Evolutionary conservation across 1,139 yeast genomes (phyloP).

Genomic region (Protomyces pachydermus): DNA sequence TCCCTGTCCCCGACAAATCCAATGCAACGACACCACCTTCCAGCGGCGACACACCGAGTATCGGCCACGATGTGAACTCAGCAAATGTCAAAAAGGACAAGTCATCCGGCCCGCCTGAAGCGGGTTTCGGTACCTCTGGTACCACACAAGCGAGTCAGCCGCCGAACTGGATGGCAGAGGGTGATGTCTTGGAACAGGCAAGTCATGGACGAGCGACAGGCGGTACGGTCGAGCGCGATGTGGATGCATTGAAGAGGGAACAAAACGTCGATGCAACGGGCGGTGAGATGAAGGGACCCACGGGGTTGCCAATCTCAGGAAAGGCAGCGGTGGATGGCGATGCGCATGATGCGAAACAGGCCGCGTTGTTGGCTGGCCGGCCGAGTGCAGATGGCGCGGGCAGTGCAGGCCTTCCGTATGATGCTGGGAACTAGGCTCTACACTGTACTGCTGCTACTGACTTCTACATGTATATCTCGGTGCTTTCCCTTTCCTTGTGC

Average conservation of each 20-base stretch:
- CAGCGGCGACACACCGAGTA: neutral
- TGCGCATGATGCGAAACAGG: constrained; percentile 17
- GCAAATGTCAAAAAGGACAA: constrained; percentile 7
- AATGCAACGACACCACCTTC: neutral
- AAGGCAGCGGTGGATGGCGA: constrained; percentile 14
- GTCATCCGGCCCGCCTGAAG: neutral
- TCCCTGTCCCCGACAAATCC: constrained; percentile 8
- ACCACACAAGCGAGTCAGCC: neutral
- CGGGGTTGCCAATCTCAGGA: constrained; percentile 9
- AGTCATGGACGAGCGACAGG: constrained; percentile 15
- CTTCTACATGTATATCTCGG: no score
- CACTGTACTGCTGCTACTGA: neutral
- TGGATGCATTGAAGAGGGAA: constrained; percentile 6
- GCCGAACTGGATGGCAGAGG: constrained; percentile 20
- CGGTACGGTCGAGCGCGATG: neutral
- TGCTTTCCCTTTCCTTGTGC: no score
- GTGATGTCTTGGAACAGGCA: constrained; percentile 17
- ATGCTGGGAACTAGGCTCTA: constrained; percentile 4
- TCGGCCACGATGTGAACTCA: constrained; percentile 20
- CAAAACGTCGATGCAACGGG: neutral
- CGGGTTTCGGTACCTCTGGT: constrained; percentile 11
- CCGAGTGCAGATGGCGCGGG: constrained; percentile 18
- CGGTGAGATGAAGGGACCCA: constrained; percentile 15
- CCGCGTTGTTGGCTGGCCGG: constrained; percentile 6
- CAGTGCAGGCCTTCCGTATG: constrained; percentile 21